phyloP scores from a whole-genome alignment of 73 alveolate genomes.

The Uronychia binucleata region DNA sequence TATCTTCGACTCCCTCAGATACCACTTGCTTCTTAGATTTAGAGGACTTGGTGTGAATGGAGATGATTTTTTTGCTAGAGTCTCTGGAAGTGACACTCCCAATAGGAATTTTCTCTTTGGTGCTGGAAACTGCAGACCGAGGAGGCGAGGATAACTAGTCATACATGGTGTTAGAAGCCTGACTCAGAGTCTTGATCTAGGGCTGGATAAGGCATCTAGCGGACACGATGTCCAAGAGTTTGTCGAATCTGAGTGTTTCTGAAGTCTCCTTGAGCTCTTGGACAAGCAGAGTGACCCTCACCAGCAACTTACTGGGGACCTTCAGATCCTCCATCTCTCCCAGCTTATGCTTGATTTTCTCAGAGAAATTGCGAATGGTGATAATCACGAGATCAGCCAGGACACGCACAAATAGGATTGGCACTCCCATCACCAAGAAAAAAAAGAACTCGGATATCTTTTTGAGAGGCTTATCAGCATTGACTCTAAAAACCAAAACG shows the following conservation, averaged over 20 bases:
- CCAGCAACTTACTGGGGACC: neutral
- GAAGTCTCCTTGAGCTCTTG: too few species aligned
- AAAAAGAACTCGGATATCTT: neutral
- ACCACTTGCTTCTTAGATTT: neutral
- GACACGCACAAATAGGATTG: neutral
- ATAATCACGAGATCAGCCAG: neutral
- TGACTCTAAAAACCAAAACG: neutral
- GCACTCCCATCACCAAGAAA: neutral
- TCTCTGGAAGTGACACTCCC: constrained; percentile 1
- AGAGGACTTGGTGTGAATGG: neutral
- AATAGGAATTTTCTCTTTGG: neutral
- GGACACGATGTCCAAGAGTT: too few species aligned
- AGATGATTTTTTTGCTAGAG: neutral
- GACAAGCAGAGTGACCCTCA: too few species aligned
- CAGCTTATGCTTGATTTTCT: neutral
- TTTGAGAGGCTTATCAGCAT: neutral
- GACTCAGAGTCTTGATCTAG: too few species aligned
- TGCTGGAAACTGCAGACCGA: neutral
- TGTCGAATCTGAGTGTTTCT: too few species aligned
- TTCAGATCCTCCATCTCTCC: neutral
- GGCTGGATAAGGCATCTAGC: too few species aligned
- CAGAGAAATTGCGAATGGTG: neutral
- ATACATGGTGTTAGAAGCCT: too few species aligned
- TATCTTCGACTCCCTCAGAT: neutral
- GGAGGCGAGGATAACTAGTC: too few species aligned